Evolutionary conservation across 139 green algal genomes (phyloP), one percentile per base, ranked within the genome.

Genomic region (Coelastrella sp.): DNA sequence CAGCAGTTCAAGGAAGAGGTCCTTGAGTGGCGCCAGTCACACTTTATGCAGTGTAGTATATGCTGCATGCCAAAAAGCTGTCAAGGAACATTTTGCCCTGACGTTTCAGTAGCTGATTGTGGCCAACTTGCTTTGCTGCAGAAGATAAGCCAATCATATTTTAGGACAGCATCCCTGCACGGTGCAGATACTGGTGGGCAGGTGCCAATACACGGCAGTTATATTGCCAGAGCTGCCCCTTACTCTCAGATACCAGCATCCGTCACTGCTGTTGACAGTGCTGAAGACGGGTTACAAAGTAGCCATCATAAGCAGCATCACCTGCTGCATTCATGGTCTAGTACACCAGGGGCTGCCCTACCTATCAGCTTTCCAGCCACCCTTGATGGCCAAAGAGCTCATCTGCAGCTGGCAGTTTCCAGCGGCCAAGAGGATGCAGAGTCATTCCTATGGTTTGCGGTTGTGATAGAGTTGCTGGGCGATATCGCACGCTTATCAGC

Each of bases 401-500:
- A n/a, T 25, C 15, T 34, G 48, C 27, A 35, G 45, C 72, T 53
- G 53, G 23, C 17, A 68, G 15, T 30, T 50, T 32, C 74, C 27
- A 67, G 45, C 50, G 23, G 45, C 72, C 30, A 25, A 8, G 48
- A 34, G 32, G 30, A 62, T 35, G 74, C 74, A 37, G 30, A 38
- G 59, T 37, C 63, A 60, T 40, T 84, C 32, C n/a, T 40, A 2
- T 73, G 59, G 77, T 74, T 75, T 51, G 64, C 66, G 4, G 63
- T 67, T 9, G 34, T 68, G 1, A 34, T 53, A 1, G 79, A 85
- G 64, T 34, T 53, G 43, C 41, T 85, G 41, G 64, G 40, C 15
- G 79, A 85, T 41, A 30, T 85, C 11, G 64, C 79, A 43, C 79
- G 62, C 5, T 35, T 85, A 32, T 45, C 40, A 3, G 19, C 11